Base-by-base conservation (phyloP, 768 basidiomycete genomes). In the Brasilioporus rufonigricans region DNA sequence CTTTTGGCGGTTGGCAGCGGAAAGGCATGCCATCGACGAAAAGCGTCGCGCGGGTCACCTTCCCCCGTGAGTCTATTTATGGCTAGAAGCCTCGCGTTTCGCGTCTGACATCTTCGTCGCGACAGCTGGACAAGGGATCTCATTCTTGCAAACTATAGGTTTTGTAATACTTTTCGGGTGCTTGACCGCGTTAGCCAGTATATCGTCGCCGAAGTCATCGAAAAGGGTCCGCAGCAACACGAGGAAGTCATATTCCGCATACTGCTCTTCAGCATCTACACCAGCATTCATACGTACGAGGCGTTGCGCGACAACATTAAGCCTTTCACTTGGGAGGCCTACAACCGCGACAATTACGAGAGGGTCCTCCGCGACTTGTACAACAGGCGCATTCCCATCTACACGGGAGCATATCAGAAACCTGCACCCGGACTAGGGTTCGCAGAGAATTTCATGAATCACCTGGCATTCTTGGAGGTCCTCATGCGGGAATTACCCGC, bases 81-180 rank as follows among this genome's bases (percentile, higher is more conserved):
- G 21, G 24, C 41, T 26, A 18, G 21, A 40, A 11, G 10, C 24
- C 21, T 38, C 33, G 10, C 23, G 27, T 50, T 23, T 46, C 55
- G 44, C 53, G 38, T 54, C 57, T 71, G 56, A 65, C 55, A n/a
- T 12, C 23, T 23, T 10, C 26, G 21, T 19, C 40, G n/a, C 40
- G 52, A 86, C 53, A 86, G 85, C 27, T 92, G 90, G 89, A 89
- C 89, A 0, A 65, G 77, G 1, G 87, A 92, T 64, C 62, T 69
- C 3, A 80, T 86, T 47, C 73, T 92, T 19, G 74, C 66, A 2
- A 63, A 72, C 13, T 77, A 82, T 60, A 77, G 75, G 29, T 91
- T 90, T 65, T 89, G 87, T 71, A 89, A 90, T 62, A 80, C 85
- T 0, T 92, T 79, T 64, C 86, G 90, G 33, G 82, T 90, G 9